Evolutionary conservation across 805 yeast genomes (phyloP), one percentile per base, ranked within the genome.

Genomic region (Metschnikowia anglica): DNA sequence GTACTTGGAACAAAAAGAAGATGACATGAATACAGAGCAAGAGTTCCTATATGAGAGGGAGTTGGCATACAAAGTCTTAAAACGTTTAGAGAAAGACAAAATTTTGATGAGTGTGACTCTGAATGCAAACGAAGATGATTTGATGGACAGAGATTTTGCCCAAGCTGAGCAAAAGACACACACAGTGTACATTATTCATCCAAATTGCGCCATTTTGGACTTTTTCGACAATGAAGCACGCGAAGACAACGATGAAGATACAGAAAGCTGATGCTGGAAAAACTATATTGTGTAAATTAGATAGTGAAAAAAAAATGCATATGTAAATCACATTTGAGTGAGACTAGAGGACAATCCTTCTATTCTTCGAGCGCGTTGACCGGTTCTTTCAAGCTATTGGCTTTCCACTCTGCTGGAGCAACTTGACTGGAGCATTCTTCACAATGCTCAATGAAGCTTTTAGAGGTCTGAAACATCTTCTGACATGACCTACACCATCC

Each of bases 181-280:
- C 29, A 59, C 70, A 8, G 71, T 71, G 25, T 71, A 70, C 52
- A 70, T 70, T 19, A 54, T 71, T 36, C 95, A 88, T 68, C 96
- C 96, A 43, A 88, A 88, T 62, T 85, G 90, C 66, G 85, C 89
- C 13, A 78, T 85, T 45, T 73, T 83, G 51, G 95, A 86, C 53
- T 74, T 77, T 60, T 73, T 78, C 48, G 81, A 77, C 30, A 49
- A 51, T 26, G 52, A 51, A 33, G 40, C 43, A 5, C 35, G 41
- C n/a, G 46, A 47, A 18, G 47, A 46, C n/a, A 32, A 26, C 8
- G 39, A 37, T 17, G 41, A 37, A 12, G 24, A 20, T 2, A 20
- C 36, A 11, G 41, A 39, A n/a, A 40, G 25, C 17, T 40, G 18
- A 37, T 23, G 24, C 16, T 11, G 11, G 27, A 16, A 17, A 15